These are phyloP conservation scores for Vicia sativa DNA, from an alignment of 306 rosid species.

Conservation along the genomic window DNA sequence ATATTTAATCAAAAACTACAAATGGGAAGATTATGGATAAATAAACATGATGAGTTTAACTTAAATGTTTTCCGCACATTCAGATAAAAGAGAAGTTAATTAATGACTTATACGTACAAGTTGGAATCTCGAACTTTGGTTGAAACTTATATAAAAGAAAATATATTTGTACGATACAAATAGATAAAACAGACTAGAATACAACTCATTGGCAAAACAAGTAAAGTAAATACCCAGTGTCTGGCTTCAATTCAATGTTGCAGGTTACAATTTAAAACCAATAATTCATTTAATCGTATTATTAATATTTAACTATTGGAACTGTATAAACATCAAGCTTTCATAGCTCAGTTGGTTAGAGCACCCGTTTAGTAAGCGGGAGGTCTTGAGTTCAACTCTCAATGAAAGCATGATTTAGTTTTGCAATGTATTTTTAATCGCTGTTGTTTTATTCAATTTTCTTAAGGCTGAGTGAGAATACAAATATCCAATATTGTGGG, in stretches of 20 bases:
- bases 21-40: not conserved
- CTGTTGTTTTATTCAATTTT: no score
- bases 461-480: no score
- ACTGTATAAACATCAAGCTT: conserved; percentile 7
- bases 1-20: not conserved
- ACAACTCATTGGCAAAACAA: not conserved
- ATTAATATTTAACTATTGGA: no score
- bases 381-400: conserved; percentile 79
- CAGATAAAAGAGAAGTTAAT: not conserved
- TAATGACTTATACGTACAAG: not conserved
- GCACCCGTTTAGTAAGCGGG: conserved; percentile 78
- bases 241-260: not conserved
- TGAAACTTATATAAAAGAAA: no score
- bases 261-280: no score
- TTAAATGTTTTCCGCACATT: not conserved
- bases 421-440: no score
- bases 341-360: conserved; percentile 79
- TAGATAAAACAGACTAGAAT: no score
- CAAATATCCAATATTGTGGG: no score
- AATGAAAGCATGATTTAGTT: conserved; percentile 45
- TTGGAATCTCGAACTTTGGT: no score
- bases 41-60: not conserved
- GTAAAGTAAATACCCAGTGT: not conserved
- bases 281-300: not conserved
- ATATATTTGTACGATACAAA: no score